A percentile compares a stretch with the other conserved stretches of the same genome.
phyloP scores from a whole-genome alignment of 495 filamentous ascomycete species.

The Tetracladium marchalianum region DNA sequence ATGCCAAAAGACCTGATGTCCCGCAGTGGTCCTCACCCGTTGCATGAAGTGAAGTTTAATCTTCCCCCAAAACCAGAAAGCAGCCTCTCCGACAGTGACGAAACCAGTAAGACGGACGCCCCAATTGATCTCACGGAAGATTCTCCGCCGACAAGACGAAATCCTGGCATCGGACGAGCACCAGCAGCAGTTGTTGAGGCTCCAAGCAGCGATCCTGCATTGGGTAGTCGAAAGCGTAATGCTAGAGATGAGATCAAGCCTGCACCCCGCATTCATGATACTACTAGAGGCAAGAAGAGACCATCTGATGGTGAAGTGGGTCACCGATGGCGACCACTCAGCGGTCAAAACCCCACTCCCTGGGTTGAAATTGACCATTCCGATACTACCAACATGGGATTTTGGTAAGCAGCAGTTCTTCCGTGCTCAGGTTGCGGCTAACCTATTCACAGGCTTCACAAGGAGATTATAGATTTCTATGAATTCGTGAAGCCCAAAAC shows the following conservation, averaged over 20 bases:
- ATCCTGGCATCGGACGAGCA: no score
- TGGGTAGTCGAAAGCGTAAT: constrained; percentile 57
- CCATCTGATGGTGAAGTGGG: constrained; percentile 38
- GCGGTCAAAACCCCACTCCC: constrained; percentile 40
- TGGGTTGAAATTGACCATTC: constrained; percentile 49
- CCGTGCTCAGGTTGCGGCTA: constrained; percentile 4
- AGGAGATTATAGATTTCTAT: constrained; percentile 83
- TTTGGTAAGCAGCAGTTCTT: constrained; percentile 35
- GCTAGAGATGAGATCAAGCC: constrained; percentile 56
- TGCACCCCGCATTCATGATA: constrained; percentile 32
- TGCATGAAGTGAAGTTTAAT: no score
- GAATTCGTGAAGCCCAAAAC: constrained; percentile 65
- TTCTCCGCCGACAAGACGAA: no score
- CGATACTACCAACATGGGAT: constrained; percentile 28
- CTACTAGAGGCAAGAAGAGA: constrained; percentile 22
- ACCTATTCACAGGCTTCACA: constrained; percentile 52
- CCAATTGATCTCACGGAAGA: no score
- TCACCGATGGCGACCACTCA: constrained; percentile 40
- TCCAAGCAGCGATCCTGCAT: constrained; percentile 23
- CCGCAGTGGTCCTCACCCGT: no score
- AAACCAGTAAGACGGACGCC: no score
- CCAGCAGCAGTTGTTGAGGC: constrained; percentile 1
- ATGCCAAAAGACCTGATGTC: background rate
- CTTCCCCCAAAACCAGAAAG: no score
- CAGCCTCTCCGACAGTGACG: no score